phyloP scores from a whole-genome alignment of 495 filamentous ascomycete species.

The Xylaria sp. region DNA sequence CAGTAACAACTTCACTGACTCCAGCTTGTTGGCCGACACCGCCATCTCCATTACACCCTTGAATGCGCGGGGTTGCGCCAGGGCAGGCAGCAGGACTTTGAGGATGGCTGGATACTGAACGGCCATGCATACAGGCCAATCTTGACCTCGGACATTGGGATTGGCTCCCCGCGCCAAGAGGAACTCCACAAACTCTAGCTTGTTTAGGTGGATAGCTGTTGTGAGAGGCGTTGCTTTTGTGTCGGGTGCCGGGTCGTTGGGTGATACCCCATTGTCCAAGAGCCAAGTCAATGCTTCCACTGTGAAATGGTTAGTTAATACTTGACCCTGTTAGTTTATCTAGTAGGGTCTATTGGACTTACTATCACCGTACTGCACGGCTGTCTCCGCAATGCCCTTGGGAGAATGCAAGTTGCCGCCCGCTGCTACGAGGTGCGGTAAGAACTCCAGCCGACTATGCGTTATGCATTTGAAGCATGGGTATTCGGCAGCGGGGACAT shows the following conservation, averaged over 20 bases:
- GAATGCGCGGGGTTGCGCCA: constrained; percentile 53
- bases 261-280: constrained; percentile 54
- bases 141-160: constrained; percentile 57
- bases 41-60: constrained; percentile 64
- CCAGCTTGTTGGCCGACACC: constrained; percentile 55
- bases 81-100: constrained; percentile 50
- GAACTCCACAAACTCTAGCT: constrained; percentile 53
- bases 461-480: constrained; percentile 64
- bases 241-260: constrained; percentile 55
- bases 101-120: constrained; percentile 55
- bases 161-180: constrained; percentile 60
- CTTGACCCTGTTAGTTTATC: neutral
- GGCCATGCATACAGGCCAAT: constrained; percentile 65
- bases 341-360: neutral
- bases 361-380: constrained; percentile 56
- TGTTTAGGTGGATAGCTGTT: constrained; percentile 59
- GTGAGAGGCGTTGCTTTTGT: constrained; percentile 58
- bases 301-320: constrained; percentile 18
- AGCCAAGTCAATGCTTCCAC: constrained; percentile 56
- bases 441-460: constrained; percentile 56
- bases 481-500: constrained; percentile 59
- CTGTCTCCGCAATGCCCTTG: constrained; percentile 63
- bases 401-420: constrained; percentile 58
- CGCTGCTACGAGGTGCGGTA: constrained; percentile 55
- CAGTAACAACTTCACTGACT: constrained; percentile 55